These are phyloP conservation scores for Nakazawaea sp. DNA, from an alignment of 805 yeast genomes.

Conservation along the genomic window DNA sequence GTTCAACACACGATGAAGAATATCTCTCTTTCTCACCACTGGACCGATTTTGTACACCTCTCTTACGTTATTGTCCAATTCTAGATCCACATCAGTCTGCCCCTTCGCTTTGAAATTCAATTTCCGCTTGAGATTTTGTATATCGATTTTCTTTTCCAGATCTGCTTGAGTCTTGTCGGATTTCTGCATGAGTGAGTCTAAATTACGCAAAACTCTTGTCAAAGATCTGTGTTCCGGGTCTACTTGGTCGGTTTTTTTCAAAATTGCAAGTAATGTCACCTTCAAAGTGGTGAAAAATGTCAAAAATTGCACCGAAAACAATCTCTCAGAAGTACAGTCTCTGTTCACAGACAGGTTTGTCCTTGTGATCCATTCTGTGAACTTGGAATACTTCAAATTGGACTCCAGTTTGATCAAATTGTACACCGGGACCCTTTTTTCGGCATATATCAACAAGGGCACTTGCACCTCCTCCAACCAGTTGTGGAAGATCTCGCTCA, in stretches of 20 bases:
- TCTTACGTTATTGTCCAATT: constrained; percentile 47
- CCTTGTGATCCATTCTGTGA: constrained; percentile 52
- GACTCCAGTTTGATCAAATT: constrained; percentile 33
- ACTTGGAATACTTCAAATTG: constrained; percentile 25
- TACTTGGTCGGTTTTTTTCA: constrained; percentile 38
- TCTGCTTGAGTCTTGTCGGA: constrained; percentile 58
- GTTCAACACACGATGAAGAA: constrained; percentile 28
- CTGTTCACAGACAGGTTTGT: constrained; percentile 36
- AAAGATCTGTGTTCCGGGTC: constrained; percentile 47
- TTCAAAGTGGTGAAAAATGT: constrained; percentile 53
- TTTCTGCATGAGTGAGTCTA: constrained; percentile 45
- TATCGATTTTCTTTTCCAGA: constrained; percentile 51
- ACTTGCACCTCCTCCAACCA: constrained; percentile 58
- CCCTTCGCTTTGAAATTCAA: constrained; percentile 41
- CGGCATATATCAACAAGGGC: constrained; percentile 53
- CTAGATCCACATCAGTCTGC: constrained; percentile 38
- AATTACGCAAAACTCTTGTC: constrained; percentile 44
- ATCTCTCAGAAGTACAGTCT: constrained; percentile 40
- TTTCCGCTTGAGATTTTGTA: constrained; percentile 46
- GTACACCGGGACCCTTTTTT: constrained; percentile 52
- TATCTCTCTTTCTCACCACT: constrained; percentile 54
- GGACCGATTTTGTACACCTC: constrained; percentile 52
- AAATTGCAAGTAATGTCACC: constrained; percentile 53
- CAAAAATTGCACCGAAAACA: constrained; percentile 50
- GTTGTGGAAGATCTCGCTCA: constrained; percentile 53